A percentile compares a stretch with the other conserved stretches of the same genome.
Evolutionary conservation across 2,329 filamentous ascomycete genomes (phyloP).

Genomic region (Phaeosphaeria sp.): DNA sequence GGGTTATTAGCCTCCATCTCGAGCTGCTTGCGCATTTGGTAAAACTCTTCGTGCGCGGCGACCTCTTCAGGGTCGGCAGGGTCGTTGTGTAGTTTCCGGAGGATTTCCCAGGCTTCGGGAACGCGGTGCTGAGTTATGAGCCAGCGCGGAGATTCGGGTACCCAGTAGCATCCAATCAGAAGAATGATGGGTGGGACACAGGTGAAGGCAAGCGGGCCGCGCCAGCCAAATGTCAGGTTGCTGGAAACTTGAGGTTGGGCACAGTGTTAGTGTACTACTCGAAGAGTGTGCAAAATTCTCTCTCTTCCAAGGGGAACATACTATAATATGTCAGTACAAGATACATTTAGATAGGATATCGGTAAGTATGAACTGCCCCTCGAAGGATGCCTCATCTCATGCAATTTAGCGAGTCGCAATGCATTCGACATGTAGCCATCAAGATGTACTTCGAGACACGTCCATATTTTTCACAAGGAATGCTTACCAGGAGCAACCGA

Average conservation of each 20-base stretch:
- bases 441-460: too few species aligned
- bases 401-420: too few species aligned
- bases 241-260: neutral
- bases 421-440: too few species aligned
- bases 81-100: slow-evolving; percentile 23
- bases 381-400: too few species aligned
- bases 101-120: slow-evolving; percentile 54
- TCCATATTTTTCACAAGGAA: too few species aligned
- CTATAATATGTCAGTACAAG: neutral
- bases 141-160: slow-evolving; percentile 59
- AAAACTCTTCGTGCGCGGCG: slow-evolving; percentile 31
- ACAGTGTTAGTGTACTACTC: neutral
- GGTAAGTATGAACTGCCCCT: neutral
- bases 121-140: slow-evolving; percentile 60
- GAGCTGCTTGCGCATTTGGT: slow-evolving; percentile 31
- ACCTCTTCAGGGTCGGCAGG: slow-evolving; percentile 24
- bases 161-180: slow-evolving; percentile 44
- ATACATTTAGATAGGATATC: neutral
- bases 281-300: neutral
- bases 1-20: slow-evolving; percentile 27
- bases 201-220: slow-evolving; percentile 56
- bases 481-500: slow-evolving; percentile 30
- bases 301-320: neutral
- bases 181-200: slow-evolving; percentile 57
- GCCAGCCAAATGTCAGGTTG: slow-evolving; percentile 48